These are phyloP conservation scores for Pseudocercospora vitis DNA, from an alignment of 2,329 filamentous ascomycete genomes.

Conservation along the genomic window DNA sequence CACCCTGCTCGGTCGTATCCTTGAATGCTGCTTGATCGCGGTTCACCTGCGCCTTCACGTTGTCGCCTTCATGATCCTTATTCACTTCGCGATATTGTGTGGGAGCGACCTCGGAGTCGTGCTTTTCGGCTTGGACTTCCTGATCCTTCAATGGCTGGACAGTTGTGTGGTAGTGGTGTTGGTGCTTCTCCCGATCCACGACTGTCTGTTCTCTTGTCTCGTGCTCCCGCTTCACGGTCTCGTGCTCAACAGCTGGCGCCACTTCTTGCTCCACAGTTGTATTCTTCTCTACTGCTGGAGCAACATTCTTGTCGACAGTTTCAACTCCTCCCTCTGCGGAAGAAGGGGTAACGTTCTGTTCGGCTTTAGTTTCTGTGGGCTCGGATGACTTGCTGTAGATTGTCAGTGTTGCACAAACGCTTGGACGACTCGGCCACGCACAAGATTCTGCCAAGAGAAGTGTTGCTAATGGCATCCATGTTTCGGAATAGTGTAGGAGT, in stretches of 20 bases:
- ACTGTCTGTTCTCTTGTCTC: conserved; percentile 21
- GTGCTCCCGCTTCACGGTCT: conserved; percentile 19
- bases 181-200: conserved; percentile 24
- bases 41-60: conserved; percentile 26
- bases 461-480: conserved; percentile 1
- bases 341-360: neutral
- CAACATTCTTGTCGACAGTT: neutral
- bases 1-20: conserved; percentile 21
- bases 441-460: conserved; percentile 2
- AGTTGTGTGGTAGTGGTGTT: conserved; percentile 35
- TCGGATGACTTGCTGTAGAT: neutral
- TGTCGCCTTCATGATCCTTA: conserved; percentile 24
- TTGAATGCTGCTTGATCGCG: conserved; percentile 23
- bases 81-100: conserved; percentile 26
- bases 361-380: neutral
- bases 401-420: neutral
- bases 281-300: conserved; percentile 17
- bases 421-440: neutral
- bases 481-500: neutral
- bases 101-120: conserved; percentile 23
- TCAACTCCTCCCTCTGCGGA: neutral
- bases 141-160: conserved; percentile 29
- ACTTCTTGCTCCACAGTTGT: conserved; percentile 25
- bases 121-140: conserved; percentile 25
- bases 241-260: conserved; percentile 28